These are phyloP conservation scores for Ormosia emarginata DNA, from an alignment of 306 rosid species.

Conservation along the genomic window DNA sequence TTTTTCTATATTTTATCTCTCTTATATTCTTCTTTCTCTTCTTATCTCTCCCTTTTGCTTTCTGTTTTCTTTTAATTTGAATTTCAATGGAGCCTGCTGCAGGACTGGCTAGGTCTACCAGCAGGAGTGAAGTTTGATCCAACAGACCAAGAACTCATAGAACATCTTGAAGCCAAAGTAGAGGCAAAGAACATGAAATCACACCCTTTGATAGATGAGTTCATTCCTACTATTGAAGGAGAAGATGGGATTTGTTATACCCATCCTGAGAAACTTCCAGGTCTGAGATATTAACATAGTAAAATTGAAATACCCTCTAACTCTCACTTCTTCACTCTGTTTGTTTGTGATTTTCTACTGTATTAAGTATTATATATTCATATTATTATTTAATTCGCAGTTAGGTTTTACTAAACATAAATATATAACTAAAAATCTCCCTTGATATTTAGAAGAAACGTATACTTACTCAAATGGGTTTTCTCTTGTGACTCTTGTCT, in stretches of 20 bases:
- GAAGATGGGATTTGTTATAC: slow-evolving; percentile 99
- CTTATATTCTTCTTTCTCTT: neutral
- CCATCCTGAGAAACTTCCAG: slow-evolving; percentile 99
- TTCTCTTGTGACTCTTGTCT: neutral
- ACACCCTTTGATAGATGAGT: slow-evolving; percentile 97
- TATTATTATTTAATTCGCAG: neutral
- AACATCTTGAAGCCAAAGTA: slow-evolving; percentile 97
- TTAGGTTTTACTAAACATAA: neutral
- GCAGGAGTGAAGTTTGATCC: slow-evolving; percentile 99
- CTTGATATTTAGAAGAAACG: neutral
- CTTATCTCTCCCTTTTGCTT: neutral
- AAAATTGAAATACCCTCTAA: neutral
- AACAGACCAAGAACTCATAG: slow-evolving; percentile 95
- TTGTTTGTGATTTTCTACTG: neutral
- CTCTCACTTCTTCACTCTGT: neutral
- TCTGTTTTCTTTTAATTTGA: slow-evolving; percentile 3
- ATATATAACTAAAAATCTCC: neutral
- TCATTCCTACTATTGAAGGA: slow-evolving; percentile 95
- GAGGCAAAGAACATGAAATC: slow-evolving; percentile 76
- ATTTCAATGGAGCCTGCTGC: slow-evolving; percentile 21
- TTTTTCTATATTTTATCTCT: neutral
- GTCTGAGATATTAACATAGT: slow-evolving; percentile 20
- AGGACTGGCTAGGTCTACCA: slow-evolving; percentile 99
- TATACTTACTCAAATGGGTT: neutral
- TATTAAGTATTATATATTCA: neutral